Conservation (phyloP, 495 filamentous ascomycete species). For the Trichoderma erinaceum region DNA sequence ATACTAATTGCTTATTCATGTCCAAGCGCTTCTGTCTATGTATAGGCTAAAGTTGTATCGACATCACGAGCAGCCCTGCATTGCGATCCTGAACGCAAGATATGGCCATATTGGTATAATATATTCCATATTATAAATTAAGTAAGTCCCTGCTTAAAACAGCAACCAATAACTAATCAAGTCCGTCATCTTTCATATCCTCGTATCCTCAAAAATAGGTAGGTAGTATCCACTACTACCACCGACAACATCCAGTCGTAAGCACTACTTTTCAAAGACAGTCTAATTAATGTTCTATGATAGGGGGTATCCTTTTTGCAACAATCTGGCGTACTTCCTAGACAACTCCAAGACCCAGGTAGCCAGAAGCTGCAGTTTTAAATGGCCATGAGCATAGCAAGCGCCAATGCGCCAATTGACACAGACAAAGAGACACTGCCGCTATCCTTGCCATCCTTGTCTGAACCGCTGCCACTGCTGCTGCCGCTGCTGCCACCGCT, state of each 20-base stretch:
- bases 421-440: constrained; percentile 1
- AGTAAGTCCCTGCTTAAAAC: too few species aligned
- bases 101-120: too few species aligned
- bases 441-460: constrained; percentile 16
- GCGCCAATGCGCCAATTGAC: neutral
- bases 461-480: neutral
- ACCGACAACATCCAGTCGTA: neutral
- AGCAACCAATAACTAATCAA: too few species aligned
- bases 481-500: neutral
- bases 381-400: constrained; percentile 9
- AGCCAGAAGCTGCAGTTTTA: neutral
- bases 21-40: too few species aligned
- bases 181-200: too few species aligned
- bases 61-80: too few species aligned
- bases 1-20: too few species aligned
- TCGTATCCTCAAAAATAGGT: too few species aligned
- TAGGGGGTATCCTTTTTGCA: neutral
- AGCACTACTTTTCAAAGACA: neutral
- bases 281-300: neutral
- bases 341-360: neutral
- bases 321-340: neutral
- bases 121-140: too few species aligned
- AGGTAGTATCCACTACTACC: neutral
- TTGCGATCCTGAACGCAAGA: too few species aligned
- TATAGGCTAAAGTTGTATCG: too few species aligned